Conservation (phyloP, 371 early-diverging fungal species). For the Lichtheimia corymbifera region DNA sequence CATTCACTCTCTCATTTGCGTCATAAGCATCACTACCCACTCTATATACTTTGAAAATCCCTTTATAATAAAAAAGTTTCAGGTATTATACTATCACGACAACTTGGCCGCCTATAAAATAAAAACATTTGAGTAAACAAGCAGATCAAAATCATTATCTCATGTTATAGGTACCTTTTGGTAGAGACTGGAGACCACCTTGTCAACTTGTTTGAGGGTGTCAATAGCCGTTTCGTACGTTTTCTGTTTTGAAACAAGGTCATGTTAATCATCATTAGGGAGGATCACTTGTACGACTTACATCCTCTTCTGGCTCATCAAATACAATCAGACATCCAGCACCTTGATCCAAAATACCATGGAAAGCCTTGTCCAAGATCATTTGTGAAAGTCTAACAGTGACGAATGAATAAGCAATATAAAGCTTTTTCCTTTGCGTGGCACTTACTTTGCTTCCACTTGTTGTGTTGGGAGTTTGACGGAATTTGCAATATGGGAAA, state of each 20-base stretch:
- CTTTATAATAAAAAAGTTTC: constrained; percentile 5
- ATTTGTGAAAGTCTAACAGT: constrained; percentile 84
- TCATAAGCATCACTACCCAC: not conserved
- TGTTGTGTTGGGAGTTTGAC: constrained; percentile 88
- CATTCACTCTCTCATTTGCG: not conserved
- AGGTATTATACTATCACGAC: constrained; percentile 11
- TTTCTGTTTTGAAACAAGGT: constrained; percentile 49
- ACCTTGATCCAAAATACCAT: constrained; percentile 97
- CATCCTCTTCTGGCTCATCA: constrained; percentile 86
- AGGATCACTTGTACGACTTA: constrained; percentile 31
- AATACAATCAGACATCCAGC: constrained; percentile 93
- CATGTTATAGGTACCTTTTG: constrained; percentile 66
- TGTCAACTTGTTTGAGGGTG: constrained; percentile 92
- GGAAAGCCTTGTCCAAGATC: constrained; percentile 96
- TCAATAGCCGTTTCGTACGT: constrained; percentile 92
- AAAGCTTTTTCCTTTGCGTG: not conserved
- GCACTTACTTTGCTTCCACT: constrained; percentile 86
- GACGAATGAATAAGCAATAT: not conserved
- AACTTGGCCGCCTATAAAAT: constrained; percentile 19
- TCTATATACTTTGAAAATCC: not conserved
- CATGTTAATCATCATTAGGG: not conserved
- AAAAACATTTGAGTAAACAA: not conserved
- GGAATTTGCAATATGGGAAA: constrained; percentile 91
- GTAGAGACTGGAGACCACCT: constrained; percentile 93
- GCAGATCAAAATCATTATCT: not conserved